A percentile compares a stretch with the other conserved stretches of the same genome.
These are phyloP conservation scores for Myxozyma sirexii DNA, from an alignment of 805 yeast genomes.

Conservation along the genomic window DNA sequence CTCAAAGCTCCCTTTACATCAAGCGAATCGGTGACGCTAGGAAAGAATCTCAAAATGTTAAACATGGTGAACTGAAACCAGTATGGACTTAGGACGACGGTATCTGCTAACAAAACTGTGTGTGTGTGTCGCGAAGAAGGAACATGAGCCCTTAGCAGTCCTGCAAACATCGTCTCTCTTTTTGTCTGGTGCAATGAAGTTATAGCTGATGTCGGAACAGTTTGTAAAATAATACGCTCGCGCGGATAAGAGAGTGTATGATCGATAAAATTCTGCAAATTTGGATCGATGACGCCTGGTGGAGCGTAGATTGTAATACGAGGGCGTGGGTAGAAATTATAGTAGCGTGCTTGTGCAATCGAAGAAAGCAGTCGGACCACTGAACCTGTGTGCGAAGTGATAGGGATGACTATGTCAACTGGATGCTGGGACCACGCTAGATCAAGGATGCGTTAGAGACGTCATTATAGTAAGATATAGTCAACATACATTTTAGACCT, in stretches of 20 bases:
- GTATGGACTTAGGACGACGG: slow-evolving; percentile 19
- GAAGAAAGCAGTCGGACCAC: slow-evolving; percentile 24
- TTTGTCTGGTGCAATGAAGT: not conserved
- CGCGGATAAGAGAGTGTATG: slow-evolving; percentile 22
- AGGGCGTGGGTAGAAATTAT: slow-evolving; percentile 28
- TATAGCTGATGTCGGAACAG: slow-evolving; percentile 11
- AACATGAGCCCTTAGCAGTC: slow-evolving; percentile 22
- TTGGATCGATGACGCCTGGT: slow-evolving; percentile 28
- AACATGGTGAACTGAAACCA: slow-evolving; percentile 28
- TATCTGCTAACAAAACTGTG: slow-evolving; percentile 23
- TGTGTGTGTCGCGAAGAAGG: slow-evolving; percentile 27
- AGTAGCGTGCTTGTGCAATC: slow-evolving; percentile 24
- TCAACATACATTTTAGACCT: slow-evolving; percentile 16
- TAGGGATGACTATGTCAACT: slow-evolving; percentile 29
- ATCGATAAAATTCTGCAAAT: slow-evolving; percentile 24
- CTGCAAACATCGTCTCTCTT: slow-evolving; percentile 15
- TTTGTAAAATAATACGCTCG: slow-evolving; percentile 24
- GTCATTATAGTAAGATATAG: not conserved
- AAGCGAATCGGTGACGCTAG: slow-evolving; percentile 5
- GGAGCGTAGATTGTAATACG: slow-evolving; percentile 30
- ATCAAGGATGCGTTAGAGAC: not conserved
- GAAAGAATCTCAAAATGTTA: slow-evolving; percentile 12
- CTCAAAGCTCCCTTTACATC: slow-evolving; percentile 7
- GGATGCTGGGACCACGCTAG: slow-evolving; percentile 28
- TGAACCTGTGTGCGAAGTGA: slow-evolving; percentile 23